These are phyloP conservation scores for Cryptosporidium meleagridis DNA, from an alignment of 169 alveolate species.

Conservation along the genomic window DNA sequence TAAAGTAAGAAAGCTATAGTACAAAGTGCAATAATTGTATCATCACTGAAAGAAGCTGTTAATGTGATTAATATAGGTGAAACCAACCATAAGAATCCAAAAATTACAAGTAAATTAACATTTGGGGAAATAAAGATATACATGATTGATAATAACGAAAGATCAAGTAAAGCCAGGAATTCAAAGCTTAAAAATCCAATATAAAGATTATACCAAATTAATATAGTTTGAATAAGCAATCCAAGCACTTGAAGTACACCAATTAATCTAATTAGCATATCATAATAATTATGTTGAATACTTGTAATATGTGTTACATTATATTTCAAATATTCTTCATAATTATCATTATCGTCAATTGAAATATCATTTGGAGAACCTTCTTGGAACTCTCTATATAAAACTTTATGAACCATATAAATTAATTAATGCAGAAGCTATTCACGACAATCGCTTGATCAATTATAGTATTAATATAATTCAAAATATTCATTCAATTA, in stretches of 20 bases:
- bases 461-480: not conserved
- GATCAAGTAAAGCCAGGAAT: conserved; percentile 33
- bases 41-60: conserved; percentile 70
- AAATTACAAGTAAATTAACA: conserved; percentile 47
- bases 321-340: conserved; percentile 49
- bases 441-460: not conserved
- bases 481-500: not conserved
- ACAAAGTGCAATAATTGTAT: conserved; percentile 51
- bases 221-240: conserved; percentile 34
- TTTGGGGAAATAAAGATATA: conserved; percentile 61
- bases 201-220: conserved; percentile 61
- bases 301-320: conserved; percentile 36
- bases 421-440: not conserved
- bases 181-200: conserved; percentile 59
- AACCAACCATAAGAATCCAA: conserved; percentile 60
- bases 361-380: conserved; percentile 22
- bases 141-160: conserved; percentile 49
- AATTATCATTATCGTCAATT: conserved; percentile 19
- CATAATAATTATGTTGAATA: conserved; percentile 35
- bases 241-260: conserved; percentile 71
- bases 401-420: conserved; percentile 50
- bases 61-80: conserved; percentile 54
- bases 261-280: conserved; percentile 31
- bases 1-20: conserved; percentile 41
- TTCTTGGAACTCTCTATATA: conserved; percentile 55